Evolutionary conservation across 2,329 filamentous ascomycete species (phyloP).

Genomic region (Diaporthe citri): DNA sequence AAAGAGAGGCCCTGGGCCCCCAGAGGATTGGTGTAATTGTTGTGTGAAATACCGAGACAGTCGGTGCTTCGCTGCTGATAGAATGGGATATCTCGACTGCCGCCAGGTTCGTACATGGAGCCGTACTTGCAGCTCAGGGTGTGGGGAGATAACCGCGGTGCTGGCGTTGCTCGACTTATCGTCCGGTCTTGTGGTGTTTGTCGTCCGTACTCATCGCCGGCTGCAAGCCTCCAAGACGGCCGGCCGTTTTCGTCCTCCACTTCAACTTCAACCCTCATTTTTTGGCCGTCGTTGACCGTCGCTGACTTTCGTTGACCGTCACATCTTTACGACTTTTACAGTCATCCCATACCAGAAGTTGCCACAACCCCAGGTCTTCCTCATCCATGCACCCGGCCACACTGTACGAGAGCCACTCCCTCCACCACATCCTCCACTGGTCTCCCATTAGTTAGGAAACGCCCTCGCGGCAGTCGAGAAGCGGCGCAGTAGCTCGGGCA

Average conservation of each 20-base stretch:
- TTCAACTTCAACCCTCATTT: not conserved
- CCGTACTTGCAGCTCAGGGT: no score
- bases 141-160: not conserved
- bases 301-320: no score
- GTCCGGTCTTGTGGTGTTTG: not conserved
- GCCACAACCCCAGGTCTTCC: not conserved
- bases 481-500: conserved; percentile 53
- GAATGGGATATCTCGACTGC: not conserved
- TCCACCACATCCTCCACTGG: not conserved
- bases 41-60: no score
- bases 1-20: not conserved
- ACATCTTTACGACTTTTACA: not conserved
- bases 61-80: not conserved
- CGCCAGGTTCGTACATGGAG: not conserved
- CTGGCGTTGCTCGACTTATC: not conserved
- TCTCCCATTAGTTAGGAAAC: conserved; percentile 45
- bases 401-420: not conserved
- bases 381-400: not conserved
- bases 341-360: no score
- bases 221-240: not conserved
- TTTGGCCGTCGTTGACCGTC: not conserved
- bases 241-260: not conserved
- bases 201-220: not conserved
- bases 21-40: not conserved
- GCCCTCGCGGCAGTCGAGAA: conserved; percentile 51